These are phyloP conservation scores for Globisporangium perplexum DNA, from an alignment of 352 stramenopile species.

Conservation along the genomic window DNA sequence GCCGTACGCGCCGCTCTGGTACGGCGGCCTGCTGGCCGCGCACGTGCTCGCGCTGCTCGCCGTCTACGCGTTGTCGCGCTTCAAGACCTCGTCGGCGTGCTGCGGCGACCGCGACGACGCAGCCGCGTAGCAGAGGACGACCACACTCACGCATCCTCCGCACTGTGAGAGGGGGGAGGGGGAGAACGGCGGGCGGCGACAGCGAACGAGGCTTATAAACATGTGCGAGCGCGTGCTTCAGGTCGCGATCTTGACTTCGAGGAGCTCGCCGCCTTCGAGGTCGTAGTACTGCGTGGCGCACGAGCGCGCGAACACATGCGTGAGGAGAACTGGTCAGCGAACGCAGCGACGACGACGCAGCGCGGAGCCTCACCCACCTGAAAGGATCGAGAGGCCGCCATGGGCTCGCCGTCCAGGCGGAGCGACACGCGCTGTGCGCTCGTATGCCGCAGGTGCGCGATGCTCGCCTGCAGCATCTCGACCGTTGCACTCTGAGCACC, in stretches of 20 bases:
- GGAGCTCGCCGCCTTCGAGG: conserved; percentile 58
- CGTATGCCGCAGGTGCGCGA: conserved; percentile 22
- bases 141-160: no score
- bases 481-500: conserved; percentile 34
- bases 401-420: conserved; percentile 45
- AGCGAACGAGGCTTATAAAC: conserved; percentile 4
- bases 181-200: no score
- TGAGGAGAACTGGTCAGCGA: neutral
- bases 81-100: conserved; percentile 17
- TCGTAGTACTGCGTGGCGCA: conserved; percentile 47
- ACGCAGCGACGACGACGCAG: neutral
- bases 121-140: neutral
- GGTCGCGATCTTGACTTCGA: conserved; percentile 49
- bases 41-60: conserved; percentile 34
- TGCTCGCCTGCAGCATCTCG: conserved; percentile 25
- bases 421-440: conserved; percentile 26
- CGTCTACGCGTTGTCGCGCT: conserved; percentile 39
- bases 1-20: conserved; percentile 72
- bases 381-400: conserved; percentile 34
- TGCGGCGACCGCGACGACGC: neutral
- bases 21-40: conserved; percentile 44
- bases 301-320: neutral
- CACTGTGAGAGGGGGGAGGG: no score
- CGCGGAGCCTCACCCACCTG: conserved; percentile 25
- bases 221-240: conserved; percentile 7